Conservation (phyloP, 2,329 filamentous ascomycete species). For the Septoria linicola region DNA sequence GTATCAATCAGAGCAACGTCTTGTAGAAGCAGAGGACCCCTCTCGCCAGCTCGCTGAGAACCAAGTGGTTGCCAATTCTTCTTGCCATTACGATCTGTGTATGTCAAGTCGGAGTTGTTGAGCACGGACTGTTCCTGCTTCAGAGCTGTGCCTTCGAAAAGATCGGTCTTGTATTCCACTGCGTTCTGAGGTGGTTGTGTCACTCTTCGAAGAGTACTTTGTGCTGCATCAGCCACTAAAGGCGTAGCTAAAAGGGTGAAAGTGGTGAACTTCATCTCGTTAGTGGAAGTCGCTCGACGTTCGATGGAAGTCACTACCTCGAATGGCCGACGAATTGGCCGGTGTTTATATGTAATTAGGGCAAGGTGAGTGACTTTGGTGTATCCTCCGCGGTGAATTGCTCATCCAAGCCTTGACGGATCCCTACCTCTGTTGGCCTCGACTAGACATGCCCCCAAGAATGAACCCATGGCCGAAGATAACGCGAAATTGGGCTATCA, state of each 20-base stretch:
- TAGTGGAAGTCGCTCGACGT: background rate
- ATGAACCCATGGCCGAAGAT: background rate
- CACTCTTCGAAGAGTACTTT: slow-evolving; percentile 20
- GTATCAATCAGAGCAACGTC: slow-evolving; percentile 66
- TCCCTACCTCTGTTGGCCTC: background rate
- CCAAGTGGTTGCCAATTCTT: slow-evolving; percentile 34
- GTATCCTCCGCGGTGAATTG: background rate
- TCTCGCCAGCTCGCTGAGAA: slow-evolving; percentile 51
- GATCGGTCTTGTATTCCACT: slow-evolving; percentile 28
- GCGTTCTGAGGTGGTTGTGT: slow-evolving; percentile 14
- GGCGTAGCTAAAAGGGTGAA: slow-evolving; percentile 15
- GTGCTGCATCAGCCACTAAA: slow-evolving; percentile 16
- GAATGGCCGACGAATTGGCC: background rate
- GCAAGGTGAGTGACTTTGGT: background rate
- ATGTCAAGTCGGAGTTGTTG: slow-evolving; percentile 35
- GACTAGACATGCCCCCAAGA: background rate
- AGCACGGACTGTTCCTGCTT: slow-evolving; percentile 29
- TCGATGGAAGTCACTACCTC: background rate
- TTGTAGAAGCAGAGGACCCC: slow-evolving; percentile 61
- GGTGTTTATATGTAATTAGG: background rate
- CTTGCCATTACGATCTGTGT: slow-evolving; percentile 34
- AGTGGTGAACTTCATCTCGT: slow-evolving; percentile 20
- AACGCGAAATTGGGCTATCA: background rate
- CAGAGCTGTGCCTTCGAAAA: slow-evolving; percentile 32
- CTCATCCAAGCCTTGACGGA: background rate